Evolutionary conservation across 371 early-diverging fungal genomes (phyloP).

Genomic region (Mucor saturninus): DNA sequence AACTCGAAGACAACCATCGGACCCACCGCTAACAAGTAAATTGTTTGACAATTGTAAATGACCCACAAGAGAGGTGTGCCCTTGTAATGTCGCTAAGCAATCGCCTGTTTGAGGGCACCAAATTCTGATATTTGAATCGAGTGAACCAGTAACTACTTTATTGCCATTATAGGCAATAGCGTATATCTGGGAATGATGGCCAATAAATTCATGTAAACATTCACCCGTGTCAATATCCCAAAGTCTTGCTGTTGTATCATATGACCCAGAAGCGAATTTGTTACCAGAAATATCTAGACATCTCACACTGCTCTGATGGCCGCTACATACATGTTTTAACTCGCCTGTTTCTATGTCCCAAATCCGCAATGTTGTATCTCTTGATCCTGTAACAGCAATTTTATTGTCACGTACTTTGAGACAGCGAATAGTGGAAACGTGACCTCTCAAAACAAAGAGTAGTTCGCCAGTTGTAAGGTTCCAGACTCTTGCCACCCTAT

Average conservation of each 20-base stretch:
- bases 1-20: constrained; percentile 83
- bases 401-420: constrained; percentile 63
- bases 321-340: constrained; percentile 61
- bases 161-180: constrained; percentile 68
- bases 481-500: constrained; percentile 82
- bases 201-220: constrained; percentile 65
- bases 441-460: constrained; percentile 78
- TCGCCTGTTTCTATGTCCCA: constrained; percentile 76
- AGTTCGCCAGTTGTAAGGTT: constrained; percentile 75
- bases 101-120: constrained; percentile 67
- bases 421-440: constrained; percentile 90
- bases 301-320: constrained; percentile 82
- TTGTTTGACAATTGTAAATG: constrained; percentile 60
- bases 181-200: constrained; percentile 71
- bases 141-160: constrained; percentile 71
- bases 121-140: constrained; percentile 74
- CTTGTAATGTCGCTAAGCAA: constrained; percentile 63
- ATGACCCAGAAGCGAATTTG: constrained; percentile 83
- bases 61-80: constrained; percentile 86
- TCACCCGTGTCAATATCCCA: constrained; percentile 83
- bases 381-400: constrained; percentile 84
- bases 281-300: constrained; percentile 81
- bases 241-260: constrained; percentile 85
- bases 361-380: constrained; percentile 85
- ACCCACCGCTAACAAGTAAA: constrained; percentile 80